Evolutionary conservation across 306 rosid genomes (phyloP).

Genomic region (Vicia villosa): DNA sequence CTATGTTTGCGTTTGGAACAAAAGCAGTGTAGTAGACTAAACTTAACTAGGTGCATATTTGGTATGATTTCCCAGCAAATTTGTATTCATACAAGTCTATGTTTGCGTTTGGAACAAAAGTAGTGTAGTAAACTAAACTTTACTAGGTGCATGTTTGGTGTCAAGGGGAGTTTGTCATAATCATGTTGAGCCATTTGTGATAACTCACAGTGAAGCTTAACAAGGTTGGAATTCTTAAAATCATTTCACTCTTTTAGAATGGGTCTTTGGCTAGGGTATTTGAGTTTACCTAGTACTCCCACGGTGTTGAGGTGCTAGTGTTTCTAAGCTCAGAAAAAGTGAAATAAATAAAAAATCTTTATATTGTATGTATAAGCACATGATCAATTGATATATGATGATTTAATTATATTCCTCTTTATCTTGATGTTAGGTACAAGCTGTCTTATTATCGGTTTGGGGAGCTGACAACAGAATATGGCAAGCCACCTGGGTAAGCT

Average conservation of each 20-base stretch:
- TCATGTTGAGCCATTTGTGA: too few species aligned
- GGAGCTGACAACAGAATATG: constrained; percentile 96
- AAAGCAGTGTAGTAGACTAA: background rate
- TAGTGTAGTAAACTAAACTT: background rate
- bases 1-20: constrained; percentile 1
- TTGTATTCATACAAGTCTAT: constrained; percentile 14
- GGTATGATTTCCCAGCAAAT: constrained; percentile 8
- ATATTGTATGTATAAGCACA: background rate
- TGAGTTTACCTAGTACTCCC: constrained; percentile 7
- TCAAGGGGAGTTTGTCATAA: too few species aligned
- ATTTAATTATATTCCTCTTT: constrained; percentile 17
- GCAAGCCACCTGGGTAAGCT: constrained; percentile 96
- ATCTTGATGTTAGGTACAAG: constrained; percentile 73
- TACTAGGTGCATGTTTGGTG: background rate
- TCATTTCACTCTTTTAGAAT: constrained; percentile 3
- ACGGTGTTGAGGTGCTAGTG: background rate
- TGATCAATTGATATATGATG: constrained; percentile 18
- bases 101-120: background rate
- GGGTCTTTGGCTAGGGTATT: background rate
- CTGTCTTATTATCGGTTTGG: constrained; percentile 95
- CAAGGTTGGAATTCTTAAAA: constrained; percentile 12
- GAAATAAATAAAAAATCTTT: background rate
- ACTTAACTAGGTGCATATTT: background rate
- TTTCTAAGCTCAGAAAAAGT: background rate
- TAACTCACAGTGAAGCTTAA: background rate